Evolutionary conservation across 164 flowering plant genomes (phyloP).

Genomic region (Tetracentron sinense): DNA sequence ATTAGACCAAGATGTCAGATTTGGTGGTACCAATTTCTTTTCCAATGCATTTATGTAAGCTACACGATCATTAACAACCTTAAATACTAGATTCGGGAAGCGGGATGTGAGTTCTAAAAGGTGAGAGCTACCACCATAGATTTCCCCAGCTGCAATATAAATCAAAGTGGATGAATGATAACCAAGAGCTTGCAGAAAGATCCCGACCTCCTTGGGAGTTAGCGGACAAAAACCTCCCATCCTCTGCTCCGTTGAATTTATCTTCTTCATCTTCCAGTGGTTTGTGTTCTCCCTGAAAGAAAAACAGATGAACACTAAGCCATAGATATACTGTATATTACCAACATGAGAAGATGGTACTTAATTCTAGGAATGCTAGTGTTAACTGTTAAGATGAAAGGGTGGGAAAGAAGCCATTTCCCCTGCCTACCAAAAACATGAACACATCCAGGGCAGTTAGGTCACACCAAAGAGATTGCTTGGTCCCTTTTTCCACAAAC

Average conservation of each 20-base stretch:
- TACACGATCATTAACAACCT: constrained; percentile 43
- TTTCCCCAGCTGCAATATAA: constrained; percentile 95
- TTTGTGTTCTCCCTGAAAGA: constrained; percentile 71
- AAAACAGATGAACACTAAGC: not conserved
- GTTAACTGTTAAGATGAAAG: not conserved
- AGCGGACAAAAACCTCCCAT: constrained; percentile 80
- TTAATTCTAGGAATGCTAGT: not conserved
- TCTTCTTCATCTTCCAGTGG: constrained; percentile 88
- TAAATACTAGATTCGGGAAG: constrained; percentile 79
- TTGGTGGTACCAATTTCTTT: not conserved
- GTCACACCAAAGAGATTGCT: not conserved
- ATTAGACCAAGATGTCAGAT: not conserved
- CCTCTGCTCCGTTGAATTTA: constrained; percentile 92
- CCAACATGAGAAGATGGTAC: not conserved
- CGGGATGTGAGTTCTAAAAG: constrained; percentile 62
- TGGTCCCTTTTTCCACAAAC: not conserved
- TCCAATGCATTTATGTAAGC: not conserved
- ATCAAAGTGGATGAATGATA: constrained; percentile 73
- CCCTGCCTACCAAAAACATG: not conserved
- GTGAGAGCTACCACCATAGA: constrained; percentile 76
- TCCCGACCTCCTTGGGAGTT: constrained; percentile 91
- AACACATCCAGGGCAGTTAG: not conserved
- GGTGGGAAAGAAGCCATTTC: not conserved
- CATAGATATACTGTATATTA: not conserved
- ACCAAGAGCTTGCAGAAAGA: constrained; percentile 82